Evolutionary conservation across 345 rosid genomes (phyloP), one percentile per base, ranked within the genome.

Genomic region (Alliaria petiolata): DNA sequence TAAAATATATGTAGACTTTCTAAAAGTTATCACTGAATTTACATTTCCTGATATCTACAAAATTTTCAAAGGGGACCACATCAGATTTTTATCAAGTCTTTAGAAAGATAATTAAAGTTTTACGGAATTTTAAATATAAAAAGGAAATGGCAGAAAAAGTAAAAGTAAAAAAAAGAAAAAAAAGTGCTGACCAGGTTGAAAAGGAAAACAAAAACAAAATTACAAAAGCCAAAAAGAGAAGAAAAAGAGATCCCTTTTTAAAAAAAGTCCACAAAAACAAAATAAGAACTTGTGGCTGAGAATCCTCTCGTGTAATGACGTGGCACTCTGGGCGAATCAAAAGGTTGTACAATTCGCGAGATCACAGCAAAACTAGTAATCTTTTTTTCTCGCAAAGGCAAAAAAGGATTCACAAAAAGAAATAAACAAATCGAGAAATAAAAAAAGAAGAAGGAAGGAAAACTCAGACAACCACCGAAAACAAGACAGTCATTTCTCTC

Each of bases 281-380:
- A 38, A 40, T 7, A 8, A 44, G 49, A 80, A 65, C 79, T 81
- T 84, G 91, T 88, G 98, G 98, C 90, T 87, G 77, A 83, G 70
- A 85, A 84, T 80, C 28, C 28, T 67, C 70, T 66, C 58, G 35
- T 15, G 3, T n/a, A 80, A 54, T 79, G 84, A 87, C 87, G 85
- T 88, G 96, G 87, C 85, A 72, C 36, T 68, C 57, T 22, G 13
- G 76, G 78, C 73, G 82, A 87, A 87, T 85, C 80, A 83, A 82
- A 78, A 84, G 76, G 71, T 50, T 40, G 76, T 54, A 62, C 71
- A 71, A 74, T 40, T 74, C 56, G 62, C 44, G 53, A 71, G 83
- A 76, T 72, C 70, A 43, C 72, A 47, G 8, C 70, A 52, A 59
- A 68, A 14, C 17, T 70, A n/a, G 63, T 52, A 65, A 70, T 64